A percentile compares a stretch with the other conserved stretches of the same genome.
These are phyloP conservation scores for Fusarium bactridioides DNA, from an alignment of 2,329 filamentous ascomycete species.

Conservation along the genomic window DNA sequence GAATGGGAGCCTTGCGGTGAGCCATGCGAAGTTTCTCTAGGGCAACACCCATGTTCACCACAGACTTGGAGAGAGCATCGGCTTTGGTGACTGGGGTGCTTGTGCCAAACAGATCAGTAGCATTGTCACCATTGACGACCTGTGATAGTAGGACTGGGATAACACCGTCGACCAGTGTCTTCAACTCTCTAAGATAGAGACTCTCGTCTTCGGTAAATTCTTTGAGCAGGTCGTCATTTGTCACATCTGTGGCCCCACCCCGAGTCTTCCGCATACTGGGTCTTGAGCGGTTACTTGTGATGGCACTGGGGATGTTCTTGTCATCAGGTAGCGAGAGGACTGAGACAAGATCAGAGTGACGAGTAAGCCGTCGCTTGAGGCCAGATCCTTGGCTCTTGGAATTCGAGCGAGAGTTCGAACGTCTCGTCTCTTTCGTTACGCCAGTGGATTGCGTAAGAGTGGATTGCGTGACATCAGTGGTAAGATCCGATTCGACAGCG, in stretches of 20 bases:
- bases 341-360: conserved; percentile 92
- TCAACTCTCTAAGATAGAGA: conserved; percentile 89
- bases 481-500: conserved; percentile 57
- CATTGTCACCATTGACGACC: conserved; percentile 75
- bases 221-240: conserved; percentile 76
- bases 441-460: conserved; percentile 63
- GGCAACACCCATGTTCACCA: conserved; percentile 91
- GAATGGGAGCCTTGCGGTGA: conserved; percentile 81
- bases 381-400: conserved; percentile 56
- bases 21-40: conserved; percentile 83
- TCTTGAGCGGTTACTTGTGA: conserved; percentile 76
- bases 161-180: conserved; percentile 92
- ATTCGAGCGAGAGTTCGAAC: conserved; percentile 50
- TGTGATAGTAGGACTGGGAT: conserved; percentile 90
- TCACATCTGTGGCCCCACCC: conserved; percentile 71
- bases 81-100: conserved; percentile 60
- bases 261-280: conserved; percentile 80
- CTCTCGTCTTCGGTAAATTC: conserved; percentile 85
- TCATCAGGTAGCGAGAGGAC: conserved; percentile 80
- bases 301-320: conserved; percentile 62
- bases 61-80: conserved; percentile 78
- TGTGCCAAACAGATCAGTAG: conserved; percentile 72
- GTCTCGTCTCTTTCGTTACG: conserved; percentile 56
- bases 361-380: conserved; percentile 81
- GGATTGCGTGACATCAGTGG: conserved; percentile 61